phyloP scores from a whole-genome alignment of 768 basidiomycete species.

The Solioccasus polychromus region DNA sequence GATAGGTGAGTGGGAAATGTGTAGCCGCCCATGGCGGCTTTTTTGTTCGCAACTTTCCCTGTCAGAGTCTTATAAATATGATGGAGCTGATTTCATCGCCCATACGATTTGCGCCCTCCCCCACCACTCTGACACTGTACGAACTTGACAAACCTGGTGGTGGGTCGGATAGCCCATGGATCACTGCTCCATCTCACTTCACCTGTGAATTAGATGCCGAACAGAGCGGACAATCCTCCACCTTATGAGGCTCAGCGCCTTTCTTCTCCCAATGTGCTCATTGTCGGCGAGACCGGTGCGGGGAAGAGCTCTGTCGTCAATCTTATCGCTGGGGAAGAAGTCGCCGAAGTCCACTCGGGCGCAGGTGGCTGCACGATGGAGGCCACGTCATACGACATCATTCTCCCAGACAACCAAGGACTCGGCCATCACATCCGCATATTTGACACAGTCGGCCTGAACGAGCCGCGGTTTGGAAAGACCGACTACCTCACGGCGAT shows the following conservation, averaged over 20 bases:
- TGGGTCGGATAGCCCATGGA: constrained; percentile 6
- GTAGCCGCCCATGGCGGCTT: constrained; percentile 18
- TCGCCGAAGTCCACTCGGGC: constrained; percentile 29
- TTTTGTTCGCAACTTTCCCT: neutral
- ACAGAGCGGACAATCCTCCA: constrained; percentile 13
- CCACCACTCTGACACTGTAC: constrained; percentile 2
- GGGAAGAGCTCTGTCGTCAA: constrained; percentile 44
- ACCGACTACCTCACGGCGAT: constrained; percentile 28
- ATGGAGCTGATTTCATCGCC: neutral
- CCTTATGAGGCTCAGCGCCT: constrained; percentile 17
- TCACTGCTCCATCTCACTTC: neutral
- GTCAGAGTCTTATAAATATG: constrained; percentile 18
- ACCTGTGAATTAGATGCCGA: constrained; percentile 10
- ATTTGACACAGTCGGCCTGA: constrained; percentile 35
- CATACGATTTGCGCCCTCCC: constrained; percentile 2
- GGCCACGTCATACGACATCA: constrained; percentile 24
- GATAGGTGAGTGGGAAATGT: neutral
- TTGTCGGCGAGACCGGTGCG: constrained; percentile 32
- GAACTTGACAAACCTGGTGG: constrained; percentile 2
- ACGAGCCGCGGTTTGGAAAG: constrained; percentile 22
- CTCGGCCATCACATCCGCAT: constrained; percentile 22
- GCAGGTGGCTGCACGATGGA: constrained; percentile 37
- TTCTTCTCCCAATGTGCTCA: constrained; percentile 36
- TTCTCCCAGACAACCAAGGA: constrained; percentile 17
- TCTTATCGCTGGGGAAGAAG: constrained; percentile 29